A percentile compares a stretch with the other conserved stretches of the same genome.
phyloP scores from a whole-genome alignment of 495 filamentous ascomycete genomes.

The Lophium mytilinum region DNA sequence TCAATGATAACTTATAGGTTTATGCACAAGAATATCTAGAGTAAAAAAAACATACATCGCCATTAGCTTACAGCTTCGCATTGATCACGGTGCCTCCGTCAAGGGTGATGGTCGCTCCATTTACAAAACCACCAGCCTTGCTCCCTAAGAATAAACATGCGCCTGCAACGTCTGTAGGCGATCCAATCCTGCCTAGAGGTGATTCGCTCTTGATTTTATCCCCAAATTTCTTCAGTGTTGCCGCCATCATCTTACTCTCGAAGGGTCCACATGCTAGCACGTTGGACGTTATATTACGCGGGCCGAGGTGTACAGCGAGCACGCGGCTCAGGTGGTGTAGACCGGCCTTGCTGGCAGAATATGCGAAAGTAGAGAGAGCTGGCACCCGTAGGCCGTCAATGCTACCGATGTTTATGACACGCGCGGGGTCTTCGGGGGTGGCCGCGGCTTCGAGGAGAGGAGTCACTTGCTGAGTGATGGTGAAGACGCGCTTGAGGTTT shows the following conservation, averaged over 20 bases:
- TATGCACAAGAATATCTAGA: no score
- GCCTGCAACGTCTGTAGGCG: constrained; percentile 64
- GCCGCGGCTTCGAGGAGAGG: constrained; percentile 57
- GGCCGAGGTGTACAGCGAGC: constrained; percentile 62
- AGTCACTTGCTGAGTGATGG: constrained; percentile 63
- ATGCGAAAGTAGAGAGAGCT: constrained; percentile 67
- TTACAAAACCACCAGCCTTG: constrained; percentile 63
- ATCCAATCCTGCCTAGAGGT: constrained; percentile 65
- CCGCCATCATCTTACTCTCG: constrained; percentile 77
- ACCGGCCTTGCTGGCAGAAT: constrained; percentile 67
- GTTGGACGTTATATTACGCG: constrained; percentile 63
- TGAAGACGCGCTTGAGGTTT: constrained; percentile 75
- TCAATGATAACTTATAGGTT: no score
- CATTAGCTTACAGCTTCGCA: constrained; percentile 42
- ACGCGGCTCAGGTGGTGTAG: constrained; percentile 65
- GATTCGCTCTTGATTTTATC: constrained; percentile 55
- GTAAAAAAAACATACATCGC: neutral
- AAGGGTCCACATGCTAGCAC: constrained; percentile 74
- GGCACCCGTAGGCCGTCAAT: constrained; percentile 61
- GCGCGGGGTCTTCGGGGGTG: constrained; percentile 43
- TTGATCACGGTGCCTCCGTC: constrained; percentile 57
- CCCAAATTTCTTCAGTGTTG: constrained; percentile 52
- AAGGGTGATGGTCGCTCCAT: constrained; percentile 65
- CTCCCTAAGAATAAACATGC: constrained; percentile 67
- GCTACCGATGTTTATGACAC: constrained; percentile 70